Conservation (phyloP, 768 basidiomycete genomes). For the Lactifluus piperatus region DNA sequence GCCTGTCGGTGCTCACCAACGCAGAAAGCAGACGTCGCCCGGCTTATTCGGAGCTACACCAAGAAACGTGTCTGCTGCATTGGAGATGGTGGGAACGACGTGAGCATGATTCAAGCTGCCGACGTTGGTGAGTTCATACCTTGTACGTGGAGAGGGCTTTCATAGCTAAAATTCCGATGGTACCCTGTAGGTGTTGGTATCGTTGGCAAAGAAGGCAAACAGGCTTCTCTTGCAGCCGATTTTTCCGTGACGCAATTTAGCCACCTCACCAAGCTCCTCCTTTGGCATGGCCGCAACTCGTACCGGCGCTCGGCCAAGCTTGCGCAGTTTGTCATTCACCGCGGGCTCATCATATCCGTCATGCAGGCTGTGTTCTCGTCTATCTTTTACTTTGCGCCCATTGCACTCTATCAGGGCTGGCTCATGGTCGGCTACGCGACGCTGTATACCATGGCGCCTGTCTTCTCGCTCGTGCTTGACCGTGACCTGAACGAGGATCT, state of each 20-base stretch:
- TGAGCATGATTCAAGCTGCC: slow-evolving; percentile 99
- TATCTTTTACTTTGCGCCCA: slow-evolving; percentile 91
- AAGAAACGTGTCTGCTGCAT: slow-evolving; percentile 98
- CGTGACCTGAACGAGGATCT: slow-evolving; percentile 93
- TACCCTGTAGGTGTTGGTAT: slow-evolving; percentile 74
- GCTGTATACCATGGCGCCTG: slow-evolving; percentile 96
- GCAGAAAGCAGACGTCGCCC: slow-evolving; percentile 96
- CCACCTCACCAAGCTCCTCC: slow-evolving; percentile 86
- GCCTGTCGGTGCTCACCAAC: slow-evolving; percentile 98
- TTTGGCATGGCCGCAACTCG: slow-evolving; percentile 98
- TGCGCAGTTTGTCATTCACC: slow-evolving; percentile 97
- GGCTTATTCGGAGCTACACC: slow-evolving; percentile 82
- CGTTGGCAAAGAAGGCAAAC: slow-evolving; percentile 98
- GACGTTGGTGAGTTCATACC: slow-evolving; percentile 72
- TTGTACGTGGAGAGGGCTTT: not conserved
- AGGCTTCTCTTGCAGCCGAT: slow-evolving; percentile 97
- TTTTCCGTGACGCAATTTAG: slow-evolving; percentile 98
- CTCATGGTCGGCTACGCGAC: slow-evolving; percentile 95
- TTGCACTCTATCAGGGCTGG: slow-evolving; percentile 97
- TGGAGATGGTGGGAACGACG: slow-evolving; percentile 98
- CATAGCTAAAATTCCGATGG: slow-evolving; percentile 21
- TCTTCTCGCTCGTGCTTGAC: slow-evolving; percentile 95
- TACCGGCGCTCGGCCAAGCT: slow-evolving; percentile 97
- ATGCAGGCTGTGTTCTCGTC: slow-evolving; percentile 97
- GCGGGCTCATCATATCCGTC: slow-evolving; percentile 92